Percentiles rank a stretch among this genome's conserved stretches.
phyloP scores from a whole-genome alignment of 352 stramenopile species.

The Phytopythium oedochilum region DNA sequence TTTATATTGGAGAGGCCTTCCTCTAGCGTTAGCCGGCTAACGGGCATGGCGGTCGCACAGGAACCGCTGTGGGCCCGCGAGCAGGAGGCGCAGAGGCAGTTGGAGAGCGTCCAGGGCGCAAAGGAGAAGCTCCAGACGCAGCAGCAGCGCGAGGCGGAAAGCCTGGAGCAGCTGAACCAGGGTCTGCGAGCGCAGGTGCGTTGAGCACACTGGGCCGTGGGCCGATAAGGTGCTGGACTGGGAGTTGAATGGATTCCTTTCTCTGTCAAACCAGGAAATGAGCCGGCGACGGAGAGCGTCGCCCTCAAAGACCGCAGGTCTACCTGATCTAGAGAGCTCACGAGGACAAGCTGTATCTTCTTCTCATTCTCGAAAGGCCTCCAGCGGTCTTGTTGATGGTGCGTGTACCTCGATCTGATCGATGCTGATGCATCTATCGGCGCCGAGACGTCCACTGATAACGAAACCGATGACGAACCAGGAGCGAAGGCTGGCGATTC shows the following conservation, averaged over 20 bases:
- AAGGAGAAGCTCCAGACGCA: slow-evolving; percentile 23
- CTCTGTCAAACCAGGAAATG: background rate
- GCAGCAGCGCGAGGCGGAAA: slow-evolving; percentile 26
- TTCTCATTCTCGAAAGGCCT: no score
- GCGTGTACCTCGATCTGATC: background rate
- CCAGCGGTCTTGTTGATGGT: no score
- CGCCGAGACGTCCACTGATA: background rate
- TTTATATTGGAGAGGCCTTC: background rate
- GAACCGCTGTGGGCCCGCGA: slow-evolving; percentile 44
- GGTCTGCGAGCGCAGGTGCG: slow-evolving; percentile 26
- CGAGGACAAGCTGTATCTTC: no score
- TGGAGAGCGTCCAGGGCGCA: slow-evolving; percentile 27
- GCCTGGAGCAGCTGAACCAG: slow-evolving; percentile 23
- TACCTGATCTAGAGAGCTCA: background rate
- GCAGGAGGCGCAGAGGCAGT: slow-evolving; percentile 34
- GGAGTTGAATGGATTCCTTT: background rate
- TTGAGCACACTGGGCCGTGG: background rate
- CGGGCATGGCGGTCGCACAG: slow-evolving; percentile 1
- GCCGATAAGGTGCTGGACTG: background rate
- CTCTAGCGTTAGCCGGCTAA: background rate
- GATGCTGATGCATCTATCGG: background rate
- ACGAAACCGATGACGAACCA: background rate
- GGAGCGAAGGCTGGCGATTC: slow-evolving; percentile 7
- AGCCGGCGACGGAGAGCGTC: background rate
- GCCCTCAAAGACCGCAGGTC: background rate